Conservation (phyloP, 768 basidiomycete genomes). For the Mycena haematopus region DNA sequence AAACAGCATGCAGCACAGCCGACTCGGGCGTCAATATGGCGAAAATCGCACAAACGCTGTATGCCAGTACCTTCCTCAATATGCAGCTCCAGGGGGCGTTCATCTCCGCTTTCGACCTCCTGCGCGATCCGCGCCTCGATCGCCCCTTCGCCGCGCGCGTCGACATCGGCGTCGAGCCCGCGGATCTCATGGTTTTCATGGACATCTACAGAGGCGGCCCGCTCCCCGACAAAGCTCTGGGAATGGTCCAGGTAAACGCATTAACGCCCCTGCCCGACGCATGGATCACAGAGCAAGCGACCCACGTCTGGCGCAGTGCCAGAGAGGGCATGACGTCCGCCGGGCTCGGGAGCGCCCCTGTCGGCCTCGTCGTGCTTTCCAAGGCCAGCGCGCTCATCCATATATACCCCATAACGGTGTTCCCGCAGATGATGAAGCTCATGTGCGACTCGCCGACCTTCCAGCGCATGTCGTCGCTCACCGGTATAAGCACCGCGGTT, state of each 20-base stretch:
- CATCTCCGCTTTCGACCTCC: too few species aligned
- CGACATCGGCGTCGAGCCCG: too few species aligned
- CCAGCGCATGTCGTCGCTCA: slow-evolving; percentile 16
- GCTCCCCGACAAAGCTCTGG: background rate
- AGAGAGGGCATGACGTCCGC: slow-evolving; percentile 11
- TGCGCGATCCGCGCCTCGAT: too few species aligned
- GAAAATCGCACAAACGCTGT: slow-evolving; percentile 17
- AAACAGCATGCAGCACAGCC: slow-evolving; percentile 15
- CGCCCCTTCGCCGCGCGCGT: too few species aligned
- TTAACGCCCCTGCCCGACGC: slow-evolving; percentile 21
- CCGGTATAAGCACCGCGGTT: slow-evolving; percentile 12
- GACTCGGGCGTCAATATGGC: slow-evolving; percentile 21
- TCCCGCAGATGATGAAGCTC: slow-evolving; percentile 18
- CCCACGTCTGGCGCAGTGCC: slow-evolving; percentile 12
- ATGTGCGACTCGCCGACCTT: slow-evolving; percentile 19
- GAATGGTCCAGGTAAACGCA: slow-evolving; percentile 25
- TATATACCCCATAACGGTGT: slow-evolving; percentile 13
- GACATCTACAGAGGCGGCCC: slow-evolving; percentile 10
- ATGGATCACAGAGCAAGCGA: slow-evolving; percentile 9
- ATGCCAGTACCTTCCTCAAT: slow-evolving; percentile 23
- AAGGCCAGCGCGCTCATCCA: slow-evolving; percentile 20
- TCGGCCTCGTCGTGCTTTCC: slow-evolving; percentile 22
- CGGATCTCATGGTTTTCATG: slow-evolving; percentile 14
- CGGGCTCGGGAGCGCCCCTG: slow-evolving; percentile 14
- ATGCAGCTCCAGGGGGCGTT: slow-evolving; percentile 17